Evolutionary conservation across 208 protist species (phyloP), one percentile per base, ranked within the genome.

Genomic region (Acanthamoeba healyi): DNA sequence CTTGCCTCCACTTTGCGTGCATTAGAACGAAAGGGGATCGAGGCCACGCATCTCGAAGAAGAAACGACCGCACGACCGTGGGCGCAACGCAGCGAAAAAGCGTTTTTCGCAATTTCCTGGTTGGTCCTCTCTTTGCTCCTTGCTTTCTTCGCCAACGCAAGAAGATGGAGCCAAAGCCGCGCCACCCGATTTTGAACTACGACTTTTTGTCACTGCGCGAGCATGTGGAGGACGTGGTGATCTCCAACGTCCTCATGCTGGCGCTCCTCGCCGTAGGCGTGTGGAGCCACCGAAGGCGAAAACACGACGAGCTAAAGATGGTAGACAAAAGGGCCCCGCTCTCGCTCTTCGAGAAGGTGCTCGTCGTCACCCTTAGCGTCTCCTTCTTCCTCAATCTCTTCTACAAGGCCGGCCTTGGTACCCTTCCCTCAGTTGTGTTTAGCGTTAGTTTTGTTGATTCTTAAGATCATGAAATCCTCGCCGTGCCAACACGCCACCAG

Each of bases 351-450:
- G 70, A 79, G 70, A 10, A 9, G 36, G 38, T 14, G 38, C 17
- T 79, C 2, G 70, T 79, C 9, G 70, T 15, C 38, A 44, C 29
- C 0, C 70, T 79, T 19, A 12, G 36, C 26, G 2, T 79, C 29
- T 79, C 70, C 70, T 46, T 79, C 70, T 79, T 79, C 38, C 70
- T 79, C 70, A 79, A 79, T 17, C 38, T 79, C 36, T 79, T 79
- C 70, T 79, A 79, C 70, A 79, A 79, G 36, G 70, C 70, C 6
- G 70, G 70, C 19, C 22, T 79, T 2, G 70, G 70, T 79, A 46
- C 0, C 26, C 0, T 38, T 46, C 14, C 29, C 29, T 67, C 29
- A 4, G 5, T 79, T 26, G 4, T 79, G 42, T 79, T 74, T 74
- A 42, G 9, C 10, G 9, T 70, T 70, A 36, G 6, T 34, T 70